Evolutionary conservation across 768 basidiomycete genomes (phyloP).

Genomic region (Sutorius australiensis): DNA sequence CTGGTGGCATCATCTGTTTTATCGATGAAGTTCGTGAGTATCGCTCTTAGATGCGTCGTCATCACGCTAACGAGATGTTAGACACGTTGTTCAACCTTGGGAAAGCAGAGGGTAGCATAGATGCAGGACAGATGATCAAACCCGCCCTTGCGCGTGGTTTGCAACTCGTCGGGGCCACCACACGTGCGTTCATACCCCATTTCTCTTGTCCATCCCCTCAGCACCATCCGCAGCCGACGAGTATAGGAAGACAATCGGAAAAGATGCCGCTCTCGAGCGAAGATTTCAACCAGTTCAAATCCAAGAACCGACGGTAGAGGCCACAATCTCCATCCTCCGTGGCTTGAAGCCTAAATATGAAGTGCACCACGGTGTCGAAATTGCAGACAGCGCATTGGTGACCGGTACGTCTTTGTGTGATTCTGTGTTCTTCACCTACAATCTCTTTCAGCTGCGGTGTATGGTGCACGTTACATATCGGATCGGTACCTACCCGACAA

Average conservation of each 20-base stretch:
- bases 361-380: constrained; percentile 91
- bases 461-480: constrained; percentile 79
- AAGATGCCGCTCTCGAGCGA: constrained; percentile 87
- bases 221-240: constrained; percentile 53
- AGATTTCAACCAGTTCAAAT: constrained; percentile 89
- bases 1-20: constrained; percentile 83
- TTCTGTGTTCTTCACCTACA: not conserved
- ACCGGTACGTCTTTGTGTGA: constrained; percentile 48
- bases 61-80: constrained; percentile 21
- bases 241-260: constrained; percentile 87
- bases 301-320: constrained; percentile 83
- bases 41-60: not conserved
- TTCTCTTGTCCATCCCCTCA: not conserved
- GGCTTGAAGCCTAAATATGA: constrained; percentile 84
- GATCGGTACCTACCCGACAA: constrained; percentile 90
- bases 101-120: constrained; percentile 88
- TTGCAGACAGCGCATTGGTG: constrained; percentile 83
- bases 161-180: constrained; percentile 88
- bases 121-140: constrained; percentile 92
- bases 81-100: constrained; percentile 84
- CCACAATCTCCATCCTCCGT: constrained; percentile 81
- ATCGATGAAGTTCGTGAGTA: constrained; percentile 90
- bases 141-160: constrained; percentile 85
- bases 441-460: constrained; percentile 62
- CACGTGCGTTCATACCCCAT: constrained; percentile 47